Evolutionary conservation across 257 asterid genomes (phyloP).

Genomic region (Catharanthus roseus): DNA sequence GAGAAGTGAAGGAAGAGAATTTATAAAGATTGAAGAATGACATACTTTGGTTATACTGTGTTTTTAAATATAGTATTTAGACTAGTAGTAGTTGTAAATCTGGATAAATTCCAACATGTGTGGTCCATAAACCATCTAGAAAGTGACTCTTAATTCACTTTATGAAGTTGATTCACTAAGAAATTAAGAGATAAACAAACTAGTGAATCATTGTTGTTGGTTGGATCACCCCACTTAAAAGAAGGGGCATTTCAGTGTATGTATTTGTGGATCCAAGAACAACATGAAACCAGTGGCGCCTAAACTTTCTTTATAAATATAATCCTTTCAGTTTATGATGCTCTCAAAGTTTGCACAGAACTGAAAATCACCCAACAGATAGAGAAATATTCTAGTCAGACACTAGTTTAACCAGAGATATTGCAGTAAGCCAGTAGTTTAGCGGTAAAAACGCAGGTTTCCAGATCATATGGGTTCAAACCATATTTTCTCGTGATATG

Average conservation of each 20-base stretch:
- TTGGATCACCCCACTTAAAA: slow-evolving; percentile 33
- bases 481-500: too few species aligned
- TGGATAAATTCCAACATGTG: slow-evolving; percentile 18
- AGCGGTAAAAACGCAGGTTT: too few species aligned
- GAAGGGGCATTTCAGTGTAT: slow-evolving; percentile 10
- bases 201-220: slow-evolving; percentile 40
- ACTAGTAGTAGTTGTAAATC: background rate
- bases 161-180: slow-evolving; percentile 13
- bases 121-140: slow-evolving; percentile 50
- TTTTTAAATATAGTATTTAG: too few species aligned
- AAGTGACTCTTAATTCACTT: slow-evolving; percentile 42
- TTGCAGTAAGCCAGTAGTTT: too few species aligned
- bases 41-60: background rate
- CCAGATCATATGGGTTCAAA: too few species aligned
- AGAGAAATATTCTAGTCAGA: too few species aligned
- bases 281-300: slow-evolving; percentile 18
- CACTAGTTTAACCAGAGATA: too few species aligned
- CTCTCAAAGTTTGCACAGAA: slow-evolving; percentile 8
- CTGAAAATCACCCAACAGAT: background rate
- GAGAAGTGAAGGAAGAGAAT: background rate
- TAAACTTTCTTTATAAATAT: slow-evolving; percentile 23
- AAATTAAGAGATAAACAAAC: slow-evolving; percentile 24
- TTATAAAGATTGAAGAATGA: too few species aligned
- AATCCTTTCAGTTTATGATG: slow-evolving; percentile 18
- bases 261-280: slow-evolving; percentile 33